Base-by-base conservation (phyloP, 495 filamentous ascomycete species). In the Annulohypoxylon nitens region DNA sequence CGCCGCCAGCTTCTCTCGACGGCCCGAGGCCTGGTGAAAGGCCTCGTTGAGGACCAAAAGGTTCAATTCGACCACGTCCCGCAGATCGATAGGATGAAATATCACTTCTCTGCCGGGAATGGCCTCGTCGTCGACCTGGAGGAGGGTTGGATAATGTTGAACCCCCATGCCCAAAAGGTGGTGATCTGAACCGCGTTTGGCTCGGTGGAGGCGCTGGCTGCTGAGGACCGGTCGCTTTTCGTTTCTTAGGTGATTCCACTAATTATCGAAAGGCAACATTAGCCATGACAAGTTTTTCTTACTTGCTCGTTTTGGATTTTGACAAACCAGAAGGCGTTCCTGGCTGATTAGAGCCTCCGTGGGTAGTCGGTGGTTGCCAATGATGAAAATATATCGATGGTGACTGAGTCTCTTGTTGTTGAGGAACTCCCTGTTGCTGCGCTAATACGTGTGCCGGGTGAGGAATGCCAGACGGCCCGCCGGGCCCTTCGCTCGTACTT, bases 331-430 rank as follows among this genome's bases (percentile, higher is more conserved):
- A 89, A 71, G 88, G 88, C 73, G 88, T 88, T 78, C 86, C 84
- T 73, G 89, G 86, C 79, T 90, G 89, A 75, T 89, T 87, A 61
- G 84, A 81, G 71, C 85, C 85, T 71, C 83, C 79, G 79, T 90
- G 89, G 6, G 87, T 86, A 12, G 82, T 84, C 26, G 94, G 94
- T 4, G 95, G 95, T 61, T 93, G 90, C 93, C 93, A 97, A 75
- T 97, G 93, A 76, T 97, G 94, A 69, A 97, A 97, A 77, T 93
- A 97, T 57, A 97, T 91, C 12, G 90, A 89, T 6, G 93, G 90
- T 7, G 89, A 86, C 43, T 88, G 81, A 59, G 90, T 85, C 64
- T 90, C 85, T 64, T 87, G 86, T 58, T 87, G 84, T n/a, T 82
- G 79, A 71, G 77, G 30, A 53, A 72, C 43, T 70, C 75, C 62